Base-by-base conservation (phyloP, 2,329 filamentous ascomycete species). In the Talaromyces amestolkiae region DNA sequence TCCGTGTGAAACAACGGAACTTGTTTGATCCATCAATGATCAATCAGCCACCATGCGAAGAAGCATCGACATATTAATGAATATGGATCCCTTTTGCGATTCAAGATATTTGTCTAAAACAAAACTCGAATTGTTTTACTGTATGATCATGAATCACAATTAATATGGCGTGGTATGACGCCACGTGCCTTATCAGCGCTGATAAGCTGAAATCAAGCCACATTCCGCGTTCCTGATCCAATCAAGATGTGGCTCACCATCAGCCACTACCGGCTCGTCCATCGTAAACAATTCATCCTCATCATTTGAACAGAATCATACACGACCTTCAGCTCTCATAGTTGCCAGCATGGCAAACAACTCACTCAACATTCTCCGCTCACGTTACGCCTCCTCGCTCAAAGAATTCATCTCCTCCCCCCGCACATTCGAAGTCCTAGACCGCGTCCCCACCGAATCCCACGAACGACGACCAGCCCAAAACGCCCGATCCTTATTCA, bases 401-500 rank as follows among this genome's bases (percentile, higher is more conserved):
- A 79, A 80, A 68, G 69, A 71, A 17, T 84, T 84, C 68, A 74
- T 77, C 49, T 69, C 74, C 4, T 82, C 81, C 6, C 65, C 71
- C 15, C 73, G 70, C 45, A 69, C 71, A 22, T 76, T 80, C 19
- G 75, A 78, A 54, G 63, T 77, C 45, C 63, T 77, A 43, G 70
- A 72, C 53, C 71, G 72, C 5, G 66, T 77, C 11, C 65, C 72
- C 70, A 22, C 67, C 31, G 51, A 58, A 49, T 41, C 43, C n/a
- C 17, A 31, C 24, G 67, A 41, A 66, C 65, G 19, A 70, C 61
- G 53, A 22, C 63, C 65, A 33, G 62, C 68, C 58, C 54, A 59
- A 59, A 47, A 66, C 60, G 71, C 74, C 39, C 69, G 71, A n/a
- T 70, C 73, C n/a, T 82, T 89, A 61, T 87, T 87, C 75, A 86